Evolutionary conservation across 305 asterid species (phyloP).

Genomic region (Fraxinus angustifolia): DNA sequence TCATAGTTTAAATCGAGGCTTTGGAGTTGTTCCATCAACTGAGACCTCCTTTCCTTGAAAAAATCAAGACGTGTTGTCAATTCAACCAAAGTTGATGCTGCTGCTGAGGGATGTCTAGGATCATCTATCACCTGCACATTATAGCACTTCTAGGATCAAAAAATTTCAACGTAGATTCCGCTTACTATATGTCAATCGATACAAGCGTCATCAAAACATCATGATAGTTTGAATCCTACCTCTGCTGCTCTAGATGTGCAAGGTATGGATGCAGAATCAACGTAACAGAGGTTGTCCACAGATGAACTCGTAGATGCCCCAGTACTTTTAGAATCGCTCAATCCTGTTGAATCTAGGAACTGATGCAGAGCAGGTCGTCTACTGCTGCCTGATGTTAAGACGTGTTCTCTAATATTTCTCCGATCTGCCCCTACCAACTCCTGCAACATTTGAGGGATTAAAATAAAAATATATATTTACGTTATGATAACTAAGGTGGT

Average conservation of each 20-base stretch:
- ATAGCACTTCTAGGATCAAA: not conserved
- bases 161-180: not conserved
- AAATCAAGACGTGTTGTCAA: slow-evolving; percentile 86
- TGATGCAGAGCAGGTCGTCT: slow-evolving; percentile 66
- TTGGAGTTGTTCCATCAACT: slow-evolving; percentile 94
- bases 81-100: slow-evolving; percentile 80
- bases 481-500: not conserved
- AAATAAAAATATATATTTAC: not conserved
- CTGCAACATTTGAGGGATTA: slow-evolving; percentile 38
- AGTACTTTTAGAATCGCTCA: slow-evolving; percentile 59
- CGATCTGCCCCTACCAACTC: slow-evolving; percentile 52
- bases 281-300: slow-evolving; percentile 42
- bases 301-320: slow-evolving; percentile 63
- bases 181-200: not conserved
- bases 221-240: slow-evolving; percentile 36
- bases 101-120: slow-evolving; percentile 53
- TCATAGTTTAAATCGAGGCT: slow-evolving; percentile 70
- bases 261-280: slow-evolving; percentile 60
- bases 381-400: slow-evolving; percentile 44
- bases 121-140: slow-evolving; percentile 47
- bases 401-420: slow-evolving; percentile 60
- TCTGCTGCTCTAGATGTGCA: slow-evolving; percentile 69
- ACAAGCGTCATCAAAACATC: not conserved
- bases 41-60: slow-evolving; percentile 95
- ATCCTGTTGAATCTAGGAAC: slow-evolving; percentile 49